Base-by-base conservation (phyloP, 805 yeast species). In the Ogataea henricii region DNA sequence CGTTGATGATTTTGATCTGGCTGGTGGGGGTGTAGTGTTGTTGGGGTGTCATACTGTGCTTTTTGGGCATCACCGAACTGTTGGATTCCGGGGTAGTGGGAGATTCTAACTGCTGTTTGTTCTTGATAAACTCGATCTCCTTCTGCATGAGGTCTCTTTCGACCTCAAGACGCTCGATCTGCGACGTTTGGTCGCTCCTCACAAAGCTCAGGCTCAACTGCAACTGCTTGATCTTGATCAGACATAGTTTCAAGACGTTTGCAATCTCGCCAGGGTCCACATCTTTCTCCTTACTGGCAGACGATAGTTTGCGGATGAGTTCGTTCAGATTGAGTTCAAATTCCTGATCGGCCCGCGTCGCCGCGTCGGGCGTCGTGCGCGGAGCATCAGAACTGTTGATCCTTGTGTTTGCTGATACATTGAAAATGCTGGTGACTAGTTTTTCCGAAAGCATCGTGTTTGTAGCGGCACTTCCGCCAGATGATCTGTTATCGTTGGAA, bases 111-210 rank as follows among this genome's bases (percentile, higher is more conserved):
- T n/a, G 18, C 18, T 47, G 43, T 34, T 47, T 54, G 12, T 52
- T 43, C 21, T 47, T 53, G n/a, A 60, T 55, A n/a, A 60, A 56
- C 37, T 50, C 59, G 20, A 58, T 58, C 38, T 60, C 64, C 36
- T 56, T 58, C 18, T 49, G 25, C 47, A 60, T 48, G 17, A 58
- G 40, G 34, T 60, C 56, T 44, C 63, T 53, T 43, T 60, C 63
- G 27, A 55, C 44, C 37, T 60, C 63, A 10, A 57, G 41, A 16
- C 60, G 30, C 36, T 57, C 62, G 16, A 58, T 45, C 40, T 58
- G 57, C 2, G 58, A 53, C 7, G 18, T 35, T 14, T 49, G 55
- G 39, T 52, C 55, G n/a, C 33, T 40, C 40, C 53, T 60, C 10
- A 51, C 41, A 45, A 59, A 53, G 7, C 38, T 33, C 13, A 51